phyloP scores from a whole-genome alignment of 2,329 filamentous ascomycete genomes.

The Hawksworthiomyces lignivorus region DNA sequence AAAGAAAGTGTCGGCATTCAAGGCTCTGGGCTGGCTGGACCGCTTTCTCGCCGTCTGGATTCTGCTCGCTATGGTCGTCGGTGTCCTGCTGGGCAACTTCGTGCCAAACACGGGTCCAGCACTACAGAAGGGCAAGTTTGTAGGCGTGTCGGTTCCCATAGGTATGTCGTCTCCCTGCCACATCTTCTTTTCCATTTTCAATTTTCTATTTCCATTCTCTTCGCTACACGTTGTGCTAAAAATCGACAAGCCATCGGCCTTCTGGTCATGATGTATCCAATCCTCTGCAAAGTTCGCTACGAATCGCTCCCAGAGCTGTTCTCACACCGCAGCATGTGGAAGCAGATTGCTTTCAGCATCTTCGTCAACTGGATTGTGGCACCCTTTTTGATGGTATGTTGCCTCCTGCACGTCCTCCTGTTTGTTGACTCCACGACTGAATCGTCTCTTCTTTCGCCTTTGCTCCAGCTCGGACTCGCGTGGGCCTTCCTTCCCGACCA shows the following conservation, averaged over 20 bases:
- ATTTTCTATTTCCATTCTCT: too few species aligned
- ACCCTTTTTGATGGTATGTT: conserved; percentile 71
- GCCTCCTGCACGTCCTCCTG: too few species aligned
- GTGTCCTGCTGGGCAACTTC: conserved; percentile 70
- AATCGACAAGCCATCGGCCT: conserved; percentile 77
- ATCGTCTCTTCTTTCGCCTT: too few species aligned
- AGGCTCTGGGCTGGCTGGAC: conserved; percentile 51
- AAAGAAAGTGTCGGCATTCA: conserved; percentile 39
- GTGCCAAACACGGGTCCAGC: conserved; percentile 53
- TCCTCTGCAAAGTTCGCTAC: conserved; percentile 77
- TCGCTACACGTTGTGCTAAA: too few species aligned
- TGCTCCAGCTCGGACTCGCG: conserved; percentile 56
- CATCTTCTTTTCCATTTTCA: too few species aligned
- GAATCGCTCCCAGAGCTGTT: conserved; percentile 66
- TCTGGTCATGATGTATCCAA: conserved; percentile 91
- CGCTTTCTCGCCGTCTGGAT: conserved; percentile 66
- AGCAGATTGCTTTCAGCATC: conserved; percentile 70
- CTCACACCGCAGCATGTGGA: conserved; percentile 56
- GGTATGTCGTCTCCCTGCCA: conserved; percentile 12
- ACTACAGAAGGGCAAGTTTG: conserved; percentile 64
- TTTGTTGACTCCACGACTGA: too few species aligned
- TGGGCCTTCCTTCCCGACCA: conserved; percentile 62
- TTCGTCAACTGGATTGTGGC: conserved; percentile 78
- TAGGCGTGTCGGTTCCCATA: conserved; percentile 37
- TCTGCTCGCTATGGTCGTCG: conserved; percentile 67